These are phyloP conservation scores for Blastobotrys terrestris DNA, from an alignment of 805 yeast species.

Conservation along the genomic window DNA sequence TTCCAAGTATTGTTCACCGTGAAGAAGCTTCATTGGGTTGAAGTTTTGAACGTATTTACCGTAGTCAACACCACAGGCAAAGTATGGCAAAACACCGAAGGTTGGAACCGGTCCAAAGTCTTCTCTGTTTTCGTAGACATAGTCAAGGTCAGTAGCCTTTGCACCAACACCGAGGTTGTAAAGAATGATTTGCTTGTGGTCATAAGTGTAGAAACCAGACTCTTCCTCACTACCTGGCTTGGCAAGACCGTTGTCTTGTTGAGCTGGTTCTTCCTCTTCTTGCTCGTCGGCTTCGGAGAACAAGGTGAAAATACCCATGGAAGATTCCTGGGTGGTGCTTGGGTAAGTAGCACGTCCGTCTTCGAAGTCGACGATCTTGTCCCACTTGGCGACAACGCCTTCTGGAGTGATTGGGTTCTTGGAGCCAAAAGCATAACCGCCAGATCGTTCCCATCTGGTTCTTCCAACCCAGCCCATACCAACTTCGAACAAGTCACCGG, in stretches of 20 bases:
- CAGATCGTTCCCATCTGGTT: constrained; percentile 92
- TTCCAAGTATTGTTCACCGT: constrained; percentile 91
- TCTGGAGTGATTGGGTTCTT: constrained; percentile 52
- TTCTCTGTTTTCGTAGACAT: constrained; percentile 67
- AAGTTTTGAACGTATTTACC: constrained; percentile 65
- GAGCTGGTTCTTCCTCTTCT: constrained; percentile 37
- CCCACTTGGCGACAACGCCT: constrained; percentile 62
- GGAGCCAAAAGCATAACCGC: constrained; percentile 62
- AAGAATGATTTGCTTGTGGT: constrained; percentile 65
- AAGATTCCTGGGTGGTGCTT: constrained; percentile 64
- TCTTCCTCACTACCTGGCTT: not conserved
- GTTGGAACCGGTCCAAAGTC: constrained; percentile 85
- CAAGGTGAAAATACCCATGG: constrained; percentile 62
- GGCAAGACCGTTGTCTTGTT: constrained; percentile 30
- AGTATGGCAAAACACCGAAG: constrained; percentile 83
- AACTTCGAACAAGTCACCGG: constrained; percentile 82
- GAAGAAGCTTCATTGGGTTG: constrained; percentile 83
- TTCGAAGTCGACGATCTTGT: constrained; percentile 57
- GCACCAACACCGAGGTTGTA: constrained; percentile 92
- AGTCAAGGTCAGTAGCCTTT: constrained; percentile 64
- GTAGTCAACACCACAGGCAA: constrained; percentile 60
- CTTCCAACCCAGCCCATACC: constrained; percentile 97
- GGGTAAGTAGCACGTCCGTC: constrained; percentile 50
- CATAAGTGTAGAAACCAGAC: constrained; percentile 47
- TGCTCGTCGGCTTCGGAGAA: constrained; percentile 39